Evolutionary conservation across 805 yeast species (phyloP), one percentile per base, ranked within the genome.

Genomic region (Yueomyces sp.): DNA sequence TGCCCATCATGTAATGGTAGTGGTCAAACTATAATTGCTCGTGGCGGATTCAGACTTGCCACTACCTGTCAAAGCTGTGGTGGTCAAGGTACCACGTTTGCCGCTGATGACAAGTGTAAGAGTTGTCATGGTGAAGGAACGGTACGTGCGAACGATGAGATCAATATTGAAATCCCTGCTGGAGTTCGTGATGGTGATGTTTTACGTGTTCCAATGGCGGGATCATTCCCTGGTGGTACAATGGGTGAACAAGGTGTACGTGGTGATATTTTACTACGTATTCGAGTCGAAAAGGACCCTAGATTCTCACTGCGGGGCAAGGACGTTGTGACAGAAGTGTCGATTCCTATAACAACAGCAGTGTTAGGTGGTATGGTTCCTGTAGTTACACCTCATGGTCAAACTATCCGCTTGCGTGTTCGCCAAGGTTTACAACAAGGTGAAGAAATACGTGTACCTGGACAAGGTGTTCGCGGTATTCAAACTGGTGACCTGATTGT

Each of bases 21-120:
- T 0, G 99, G 99, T 4, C 81, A 88, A 34, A 77, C 81, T 19
- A 82, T 87, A 26, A 96, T 90, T 54, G 70, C 79, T 40, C 73
- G 81, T 52, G 96, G 94, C 3, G 97, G 97, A 0, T 92, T 90
- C 74, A 96, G 88, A 55, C 87, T 92, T 95, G 81, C 95, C 3
- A 79, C 95, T 0, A 86, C 96, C 9, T 92, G 99, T 72, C 71
- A 71, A 41, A 67, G 79, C 3, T 92, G 99, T 70, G 78, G 73
- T 39, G 99, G 99, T 37, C 68, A 84, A 4, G 99, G 99, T 43
- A 92, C 86, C 1, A 72, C 69, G 3, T 77, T 87, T 41, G 74
- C 79, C 40, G 69, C 73, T 26, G 65, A 68, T 11, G 87, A 86
- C 57, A 77, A 77, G 43, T 92, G 99, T 71, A 55, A 59, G 1